phyloP scores from a whole-genome alignment of 2,329 filamentous ascomycete genomes.

The Trichophyton benhamiae region DNA sequence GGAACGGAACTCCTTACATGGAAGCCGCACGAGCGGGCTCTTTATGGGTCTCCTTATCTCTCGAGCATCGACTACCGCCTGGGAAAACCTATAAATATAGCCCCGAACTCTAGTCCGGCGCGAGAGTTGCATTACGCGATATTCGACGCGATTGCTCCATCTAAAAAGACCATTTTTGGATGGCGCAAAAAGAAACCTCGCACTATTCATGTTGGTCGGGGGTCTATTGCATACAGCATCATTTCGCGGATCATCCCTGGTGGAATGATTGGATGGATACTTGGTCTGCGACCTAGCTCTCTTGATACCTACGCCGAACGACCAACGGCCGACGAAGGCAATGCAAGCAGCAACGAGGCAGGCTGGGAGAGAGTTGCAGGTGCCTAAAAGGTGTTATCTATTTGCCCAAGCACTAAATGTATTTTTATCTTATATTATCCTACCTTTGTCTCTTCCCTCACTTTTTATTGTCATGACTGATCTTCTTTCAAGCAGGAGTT shows the following conservation, averaged over 20 bases:
- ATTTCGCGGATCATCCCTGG: constrained; percentile 71
- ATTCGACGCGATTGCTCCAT: constrained; percentile 67
- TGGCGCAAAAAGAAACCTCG: constrained; percentile 30
- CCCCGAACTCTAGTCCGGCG: constrained; percentile 54
- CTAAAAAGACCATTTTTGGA: constrained; percentile 30
- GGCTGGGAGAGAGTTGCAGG: constrained; percentile 25
- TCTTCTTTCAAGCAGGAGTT: background rate
- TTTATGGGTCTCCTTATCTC: constrained; percentile 31
- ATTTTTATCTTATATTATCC: background rate
- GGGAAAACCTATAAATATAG: constrained; percentile 27
- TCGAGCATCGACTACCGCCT: constrained; percentile 33
- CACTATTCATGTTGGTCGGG: constrained; percentile 69
- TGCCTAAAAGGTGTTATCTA: background rate
- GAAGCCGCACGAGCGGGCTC: constrained; percentile 44
- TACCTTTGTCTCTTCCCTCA: background rate
- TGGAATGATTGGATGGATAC: constrained; percentile 79
- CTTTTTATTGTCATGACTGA: background rate
- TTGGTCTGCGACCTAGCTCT: constrained; percentile 52
- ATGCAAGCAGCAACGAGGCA: constrained; percentile 22
- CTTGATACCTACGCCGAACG: constrained; percentile 8
- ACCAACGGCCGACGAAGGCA: constrained; percentile 16
- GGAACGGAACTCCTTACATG: constrained; percentile 49
- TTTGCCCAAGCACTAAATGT: constrained; percentile 13
- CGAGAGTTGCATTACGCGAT: constrained; percentile 74
- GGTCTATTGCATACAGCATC: constrained; percentile 71